Base-by-base conservation (phyloP, 805 yeast genomes). In the Candida anglica region DNA sequence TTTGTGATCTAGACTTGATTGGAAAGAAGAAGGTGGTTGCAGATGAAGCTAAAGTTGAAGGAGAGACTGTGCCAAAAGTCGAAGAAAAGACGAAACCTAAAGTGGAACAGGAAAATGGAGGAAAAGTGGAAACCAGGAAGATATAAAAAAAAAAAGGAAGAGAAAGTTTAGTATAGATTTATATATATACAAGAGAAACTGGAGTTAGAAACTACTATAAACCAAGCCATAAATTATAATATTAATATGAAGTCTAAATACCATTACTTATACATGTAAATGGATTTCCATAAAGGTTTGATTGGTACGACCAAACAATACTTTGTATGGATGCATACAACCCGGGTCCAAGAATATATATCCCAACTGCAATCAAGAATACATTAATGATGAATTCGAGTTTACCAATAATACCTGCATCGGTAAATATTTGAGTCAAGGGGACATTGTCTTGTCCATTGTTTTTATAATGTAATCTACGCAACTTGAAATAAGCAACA, bases 321-420 rank as follows among this genome's bases (percentile, higher is more conserved):
- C 79, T 72, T 44, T 74, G 69, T 25, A 76, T 62, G 15, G 77
- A 66, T 11, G 80, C 72, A 39, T 77, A 77, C 4, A 69, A 53
- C 9, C 83, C 83, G 0, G 81, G 81, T 0, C 81, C 83, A 31
- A 77, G 53, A 32, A 77, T 69, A 49, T 73, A 77, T 31, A 75
- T 37, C 3, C 83, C 83, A 29, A 69, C 55, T 3, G 47, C 40
- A 21, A 76, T 69, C 40, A 77, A 52, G 4, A 50, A 34, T 19
- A 66, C 37, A 37, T 69, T 63, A 20, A 59, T 25, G 6, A 52
- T 33, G 31, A 65, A 57, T 46, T 69, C 67, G 17, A 69, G 9
- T 41, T 67, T 68, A 19, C 59, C 64, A 27, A 41, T 10, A 1
- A 45, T 9, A 3, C 57, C 44, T 14, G 66, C 56, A 9, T 38